These are phyloP conservation scores for Erodium chrysanthum DNA, from an alignment of 441 rosid species.

Conservation along the genomic window DNA sequence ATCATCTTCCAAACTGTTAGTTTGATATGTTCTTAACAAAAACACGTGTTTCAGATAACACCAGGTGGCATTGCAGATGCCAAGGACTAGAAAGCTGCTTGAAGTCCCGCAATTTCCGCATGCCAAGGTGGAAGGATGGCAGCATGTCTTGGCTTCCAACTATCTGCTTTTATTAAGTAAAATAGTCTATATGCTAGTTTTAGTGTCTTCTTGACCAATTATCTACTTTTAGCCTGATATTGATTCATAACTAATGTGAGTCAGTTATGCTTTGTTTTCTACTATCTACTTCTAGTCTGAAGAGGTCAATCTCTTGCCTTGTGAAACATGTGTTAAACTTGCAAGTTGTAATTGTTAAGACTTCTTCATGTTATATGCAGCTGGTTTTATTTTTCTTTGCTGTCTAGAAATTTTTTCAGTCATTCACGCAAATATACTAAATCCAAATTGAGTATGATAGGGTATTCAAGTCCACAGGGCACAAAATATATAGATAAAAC, in stretches of 20 bases:
- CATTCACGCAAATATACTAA: too few species aligned
- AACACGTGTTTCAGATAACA: constrained; percentile 65
- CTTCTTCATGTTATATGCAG: too few species aligned
- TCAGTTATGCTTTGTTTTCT: neutral
- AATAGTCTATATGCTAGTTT: too few species aligned
- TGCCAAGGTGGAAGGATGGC: neutral
- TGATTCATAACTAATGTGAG: neutral
- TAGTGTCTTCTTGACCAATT: too few species aligned
- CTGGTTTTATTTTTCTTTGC: too few species aligned
- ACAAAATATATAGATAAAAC: too few species aligned
- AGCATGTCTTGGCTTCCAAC: neutral
- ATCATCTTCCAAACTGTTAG: neutral
- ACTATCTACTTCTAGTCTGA: neutral
- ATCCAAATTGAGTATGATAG: too few species aligned
- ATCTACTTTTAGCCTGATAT: neutral
- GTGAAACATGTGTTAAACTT: neutral
- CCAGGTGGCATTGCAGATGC: constrained; percentile 84
- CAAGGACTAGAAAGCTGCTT: constrained; percentile 37
- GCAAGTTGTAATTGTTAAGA: neutral
- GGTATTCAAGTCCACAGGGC: too few species aligned
- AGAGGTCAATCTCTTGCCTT: neutral
- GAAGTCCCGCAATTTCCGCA: too few species aligned
- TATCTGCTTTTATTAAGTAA: too few species aligned
- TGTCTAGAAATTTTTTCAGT: too few species aligned
- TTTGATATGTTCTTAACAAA: constrained; percentile 35